Base-by-base conservation (phyloP, 2,329 filamentous ascomycete genomes). In the Xylariales sp. region DNA sequence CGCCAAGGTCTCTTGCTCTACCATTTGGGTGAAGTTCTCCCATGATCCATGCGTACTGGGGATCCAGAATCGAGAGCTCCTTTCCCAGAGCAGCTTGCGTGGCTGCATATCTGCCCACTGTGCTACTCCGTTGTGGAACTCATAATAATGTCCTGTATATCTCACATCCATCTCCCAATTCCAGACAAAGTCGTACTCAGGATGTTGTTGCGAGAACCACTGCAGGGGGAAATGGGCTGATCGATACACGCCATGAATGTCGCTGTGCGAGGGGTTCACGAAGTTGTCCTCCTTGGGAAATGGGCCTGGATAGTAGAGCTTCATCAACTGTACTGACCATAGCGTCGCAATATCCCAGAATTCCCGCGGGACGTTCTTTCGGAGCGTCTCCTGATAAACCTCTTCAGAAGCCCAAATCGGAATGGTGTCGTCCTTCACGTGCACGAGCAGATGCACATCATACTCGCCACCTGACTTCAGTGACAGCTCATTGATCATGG, bases 301-400 rank as follows among this genome's bases (percentile, higher is more conserved):
- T 19, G 74, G 76, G 1, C 68, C 67, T 61, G 62, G 31, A 54
- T 86, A 86, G 60, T 83, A 77, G 49, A 80, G 69, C 43, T 70
- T 65, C 77, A 86, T 82, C 56, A 82, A 78, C 48, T 73, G 65
- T 55, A 84, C 81, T 2, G 80, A 83, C 82, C 82, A 86, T 10
- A 86, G 65, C 0, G 76, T 83, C 15, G 76, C 77, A 65, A 86
- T 80, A 46, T 76, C 78, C 59, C 73, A 78, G 58, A 86, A 86
- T 50, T 86, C 82, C 51, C 75, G 68, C 1, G 82, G 64, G 61
- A 79, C 56, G 51, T 79, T 66, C 56, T 76, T 62, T 58, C 67
- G 64, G 59, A 86, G 52, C 56, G 81, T 74, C 22, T 73, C 69
- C 41, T 81, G 67, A 53, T 59, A 59, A 3, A 49, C 38, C 33